These are phyloP conservation scores for Fusarium sp. DNA, from an alignment of 2,329 filamentous ascomycete species.

Conservation along the genomic window DNA sequence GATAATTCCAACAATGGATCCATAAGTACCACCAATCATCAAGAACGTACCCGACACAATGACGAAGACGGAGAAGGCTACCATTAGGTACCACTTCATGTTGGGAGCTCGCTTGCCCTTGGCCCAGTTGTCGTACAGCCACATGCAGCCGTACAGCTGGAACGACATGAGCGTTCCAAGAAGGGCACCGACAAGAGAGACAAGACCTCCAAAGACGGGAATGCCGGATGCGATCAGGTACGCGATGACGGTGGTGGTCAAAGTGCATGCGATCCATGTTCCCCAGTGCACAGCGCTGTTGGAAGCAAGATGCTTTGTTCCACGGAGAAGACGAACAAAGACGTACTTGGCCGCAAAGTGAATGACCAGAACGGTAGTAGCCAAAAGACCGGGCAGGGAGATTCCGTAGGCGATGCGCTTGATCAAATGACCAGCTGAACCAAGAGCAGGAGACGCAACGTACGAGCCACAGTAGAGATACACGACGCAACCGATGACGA, in stretches of 20 bases:
- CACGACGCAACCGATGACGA: conserved; percentile 53
- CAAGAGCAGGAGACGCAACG: conserved; percentile 60
- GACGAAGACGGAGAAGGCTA: conserved; percentile 25
- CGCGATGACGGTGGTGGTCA: conserved; percentile 40
- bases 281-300: conserved; percentile 48
- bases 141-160: conserved; percentile 47
- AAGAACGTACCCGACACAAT: conserved; percentile 49
- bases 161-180: conserved; percentile 48
- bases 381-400: conserved; percentile 47
- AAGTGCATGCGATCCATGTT: conserved; percentile 48
- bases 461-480: conserved; percentile 60
- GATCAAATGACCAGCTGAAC: conserved; percentile 55
- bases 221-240: conserved; percentile 45
- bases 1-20: conserved; percentile 52
- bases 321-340: conserved; percentile 41
- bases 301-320: conserved; percentile 46
- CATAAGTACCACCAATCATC: conserved; percentile 59
- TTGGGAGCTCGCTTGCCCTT: conserved; percentile 24
- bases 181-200: conserved; percentile 47
- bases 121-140: conserved; percentile 46
- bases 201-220: conserved; percentile 44
- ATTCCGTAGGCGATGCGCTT: conserved; percentile 59
- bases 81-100: conserved; percentile 30
- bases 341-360: conserved; percentile 41
- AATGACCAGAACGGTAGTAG: conserved; percentile 43